Evolutionary conservation across 2,329 filamentous ascomycete species (phyloP).

Genomic region (Dryadomyces quercus-mongolicae): DNA sequence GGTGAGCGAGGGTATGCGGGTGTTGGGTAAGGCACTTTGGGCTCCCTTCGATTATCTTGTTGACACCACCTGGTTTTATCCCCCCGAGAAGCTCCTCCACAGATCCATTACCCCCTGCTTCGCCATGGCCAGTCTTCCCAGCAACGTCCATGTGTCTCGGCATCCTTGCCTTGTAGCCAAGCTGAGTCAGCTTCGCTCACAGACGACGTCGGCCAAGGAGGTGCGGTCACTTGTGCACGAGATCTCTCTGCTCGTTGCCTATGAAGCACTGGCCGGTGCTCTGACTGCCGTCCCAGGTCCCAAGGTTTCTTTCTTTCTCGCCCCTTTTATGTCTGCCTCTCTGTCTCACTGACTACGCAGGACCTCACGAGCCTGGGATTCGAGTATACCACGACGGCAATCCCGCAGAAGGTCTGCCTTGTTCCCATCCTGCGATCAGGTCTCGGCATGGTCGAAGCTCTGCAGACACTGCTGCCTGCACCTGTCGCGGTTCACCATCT

Average conservation of each 20-base stretch:
- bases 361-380: conserved; percentile 69
- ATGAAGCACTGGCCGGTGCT: conserved; percentile 61
- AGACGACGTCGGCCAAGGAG: conserved; percentile 56
- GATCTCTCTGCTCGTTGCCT: conserved; percentile 69
- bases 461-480: conserved; percentile 69
- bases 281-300: conserved; percentile 46
- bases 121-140: conserved; percentile 25
- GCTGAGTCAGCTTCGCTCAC: conserved; percentile 76
- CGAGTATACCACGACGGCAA: conserved; percentile 53
- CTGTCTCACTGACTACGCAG: conserved; percentile 27
- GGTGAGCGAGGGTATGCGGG: no score
- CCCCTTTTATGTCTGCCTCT: not conserved
- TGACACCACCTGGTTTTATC: not conserved
- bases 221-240: conserved; percentile 77
- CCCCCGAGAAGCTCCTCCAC: not conserved
- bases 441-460: conserved; percentile 78
- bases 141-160: conserved; percentile 63
- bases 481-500: conserved; percentile 84
- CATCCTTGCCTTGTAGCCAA: conserved; percentile 85
- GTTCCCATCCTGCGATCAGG: conserved; percentile 91
- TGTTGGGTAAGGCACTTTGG: no score
- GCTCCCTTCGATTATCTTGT: no score
- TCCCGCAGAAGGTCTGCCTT: conserved; percentile 61
- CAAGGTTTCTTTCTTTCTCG: conserved; percentile 38
- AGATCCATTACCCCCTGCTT: not conserved